Conservation (phyloP, 805 yeast genomes). For the Lipomyces kockii region DNA sequence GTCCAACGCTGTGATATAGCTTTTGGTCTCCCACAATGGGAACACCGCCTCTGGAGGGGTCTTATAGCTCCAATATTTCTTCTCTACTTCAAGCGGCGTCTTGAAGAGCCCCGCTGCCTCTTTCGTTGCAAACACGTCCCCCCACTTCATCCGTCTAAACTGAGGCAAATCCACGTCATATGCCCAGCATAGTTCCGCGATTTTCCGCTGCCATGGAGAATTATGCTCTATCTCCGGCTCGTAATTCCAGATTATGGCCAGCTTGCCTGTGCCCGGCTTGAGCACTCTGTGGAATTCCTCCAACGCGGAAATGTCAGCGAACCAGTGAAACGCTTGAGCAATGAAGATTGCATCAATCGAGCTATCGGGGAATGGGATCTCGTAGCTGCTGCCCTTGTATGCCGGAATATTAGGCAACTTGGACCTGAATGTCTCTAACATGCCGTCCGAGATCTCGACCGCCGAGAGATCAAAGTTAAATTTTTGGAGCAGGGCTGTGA, state of each 20-base stretch:
- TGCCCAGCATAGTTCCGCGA: conserved; percentile 46
- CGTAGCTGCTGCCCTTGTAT: conserved; percentile 52
- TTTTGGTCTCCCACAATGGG: conserved; percentile 59
- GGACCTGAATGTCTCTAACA: conserved; percentile 54
- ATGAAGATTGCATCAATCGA: conserved; percentile 56
- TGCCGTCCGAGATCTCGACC: conserved; percentile 63
- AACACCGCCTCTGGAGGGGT: conserved; percentile 49
- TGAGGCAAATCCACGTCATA: conserved; percentile 59
- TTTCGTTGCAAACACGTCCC: conserved; percentile 44
- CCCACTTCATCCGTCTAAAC: conserved; percentile 58
- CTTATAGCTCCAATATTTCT: conserved; percentile 43
- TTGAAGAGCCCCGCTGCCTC: conserved; percentile 45
- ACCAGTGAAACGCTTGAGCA: conserved; percentile 74
- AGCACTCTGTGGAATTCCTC: conserved; percentile 58
- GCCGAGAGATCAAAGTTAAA: conserved; percentile 53
- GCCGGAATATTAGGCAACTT: conserved; percentile 54
- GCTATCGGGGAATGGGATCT: conserved; percentile 52
- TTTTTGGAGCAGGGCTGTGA: conserved; percentile 53
- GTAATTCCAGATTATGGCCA: conserved; percentile 66
- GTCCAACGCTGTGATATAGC: conserved; percentile 56
- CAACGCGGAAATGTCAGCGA: conserved; percentile 55
- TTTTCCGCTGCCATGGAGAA: conserved; percentile 49
- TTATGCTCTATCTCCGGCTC: conserved; percentile 45
- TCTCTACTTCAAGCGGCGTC: conserved; percentile 46
- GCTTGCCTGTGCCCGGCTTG: conserved; percentile 51